Conservation (phyloP, 1,284 basidiomycete genomes). For the Moniliophthora roreri region DNA sequence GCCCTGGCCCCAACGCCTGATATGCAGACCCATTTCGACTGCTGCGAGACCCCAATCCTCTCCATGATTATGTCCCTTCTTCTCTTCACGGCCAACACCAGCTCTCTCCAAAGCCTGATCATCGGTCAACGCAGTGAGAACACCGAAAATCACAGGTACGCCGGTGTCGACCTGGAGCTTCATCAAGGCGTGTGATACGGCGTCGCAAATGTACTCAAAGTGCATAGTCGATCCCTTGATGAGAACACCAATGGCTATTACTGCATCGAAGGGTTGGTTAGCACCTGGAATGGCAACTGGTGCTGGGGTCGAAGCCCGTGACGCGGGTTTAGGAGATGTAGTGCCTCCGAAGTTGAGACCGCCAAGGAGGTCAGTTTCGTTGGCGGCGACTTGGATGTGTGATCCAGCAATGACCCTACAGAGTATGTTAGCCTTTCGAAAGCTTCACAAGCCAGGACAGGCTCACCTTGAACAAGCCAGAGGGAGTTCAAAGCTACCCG, state of each 20-base stretch:
- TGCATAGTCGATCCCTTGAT: constrained; percentile 99
- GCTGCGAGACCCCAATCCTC: constrained; percentile 96
- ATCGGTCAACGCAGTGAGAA: constrained; percentile 90
- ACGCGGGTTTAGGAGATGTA: constrained; percentile 35
- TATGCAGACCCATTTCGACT: constrained; percentile 85
- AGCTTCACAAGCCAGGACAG: neutral
- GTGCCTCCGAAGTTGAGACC: constrained; percentile 52
- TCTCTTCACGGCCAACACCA: constrained; percentile 68
- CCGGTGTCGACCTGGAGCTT: constrained; percentile 90
- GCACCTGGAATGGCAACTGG: constrained; percentile 34
- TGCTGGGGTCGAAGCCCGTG: constrained; percentile 50
- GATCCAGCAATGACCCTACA: constrained; percentile 81
- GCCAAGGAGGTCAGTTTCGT: constrained; percentile 78
- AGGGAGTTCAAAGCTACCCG: constrained; percentile 94
- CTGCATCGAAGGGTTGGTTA: constrained; percentile 83
- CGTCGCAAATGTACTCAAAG: constrained; percentile 97
- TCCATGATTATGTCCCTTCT: constrained; percentile 89
- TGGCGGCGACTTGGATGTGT: constrained; percentile 73
- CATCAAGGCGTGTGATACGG: constrained; percentile 93
- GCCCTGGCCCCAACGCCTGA: constrained; percentile 75
- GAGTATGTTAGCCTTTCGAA: constrained; percentile 7
- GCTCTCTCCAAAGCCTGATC: constrained; percentile 94
- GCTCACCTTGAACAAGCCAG: constrained; percentile 78
- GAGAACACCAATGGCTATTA: constrained; percentile 95
- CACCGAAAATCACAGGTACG: constrained; percentile 96